phyloP scores from a whole-genome alignment of 805 yeast genomes.

The Metschnikowia shivogae region DNA sequence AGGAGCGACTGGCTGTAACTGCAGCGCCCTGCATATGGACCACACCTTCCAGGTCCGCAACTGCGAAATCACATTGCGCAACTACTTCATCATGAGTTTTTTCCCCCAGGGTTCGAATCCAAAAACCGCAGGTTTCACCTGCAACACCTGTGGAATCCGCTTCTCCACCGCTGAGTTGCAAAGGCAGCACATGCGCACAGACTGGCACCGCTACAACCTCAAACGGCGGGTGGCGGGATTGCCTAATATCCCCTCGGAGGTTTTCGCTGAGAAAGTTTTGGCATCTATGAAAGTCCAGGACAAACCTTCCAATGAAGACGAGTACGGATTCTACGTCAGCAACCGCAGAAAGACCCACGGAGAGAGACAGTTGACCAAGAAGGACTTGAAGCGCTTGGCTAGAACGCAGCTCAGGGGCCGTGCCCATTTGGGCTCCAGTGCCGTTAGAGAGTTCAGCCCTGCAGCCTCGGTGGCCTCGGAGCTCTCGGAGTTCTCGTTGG shows the following conservation, averaged over 20 bases:
- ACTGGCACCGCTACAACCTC: slow-evolving; percentile 96
- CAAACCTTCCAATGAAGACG: slow-evolving; percentile 40
- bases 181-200: slow-evolving; percentile 92
- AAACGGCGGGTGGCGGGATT: slow-evolving; percentile 82
- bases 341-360: slow-evolving; percentile 24
- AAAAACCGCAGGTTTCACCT: slow-evolving; percentile 45
- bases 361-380: slow-evolving; percentile 36
- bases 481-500: slow-evolving; percentile 53
- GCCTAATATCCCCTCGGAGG: slow-evolving; percentile 42
- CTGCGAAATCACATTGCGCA: background rate
- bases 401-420: slow-evolving; percentile 17
- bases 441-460: slow-evolving; percentile 46
- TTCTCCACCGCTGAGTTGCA: slow-evolving; percentile 83
- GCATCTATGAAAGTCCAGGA: slow-evolving; percentile 14
- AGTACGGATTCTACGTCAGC: slow-evolving; percentile 47
- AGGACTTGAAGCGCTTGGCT: slow-evolving; percentile 29
- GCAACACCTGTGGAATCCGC: slow-evolving; percentile 83
- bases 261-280: slow-evolving; percentile 63
- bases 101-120: slow-evolving; percentile 29
- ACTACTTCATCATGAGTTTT: slow-evolving; percentile 9
- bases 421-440: slow-evolving; percentile 4
- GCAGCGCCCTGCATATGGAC: too few relatives aligned
- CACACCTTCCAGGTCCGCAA: too few relatives aligned
- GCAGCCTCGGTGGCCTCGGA: slow-evolving; percentile 53
- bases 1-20: too few relatives aligned